A percentile compares a stretch with the other conserved stretches of the same genome.
Conservation (phyloP, 148 eudicot genomes). For the Cornus kousa region DNA sequence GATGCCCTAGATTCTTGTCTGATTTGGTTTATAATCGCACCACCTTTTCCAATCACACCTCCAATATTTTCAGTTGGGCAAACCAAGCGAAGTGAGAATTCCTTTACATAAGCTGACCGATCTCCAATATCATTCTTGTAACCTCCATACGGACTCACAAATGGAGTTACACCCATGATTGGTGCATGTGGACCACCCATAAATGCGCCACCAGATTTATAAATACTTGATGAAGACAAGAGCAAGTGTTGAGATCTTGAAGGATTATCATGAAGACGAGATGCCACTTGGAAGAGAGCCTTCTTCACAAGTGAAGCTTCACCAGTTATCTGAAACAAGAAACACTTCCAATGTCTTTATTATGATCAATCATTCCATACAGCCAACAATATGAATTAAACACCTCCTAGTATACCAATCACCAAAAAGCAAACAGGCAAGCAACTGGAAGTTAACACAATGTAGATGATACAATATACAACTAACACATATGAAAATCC, state of each 20-base stretch:
- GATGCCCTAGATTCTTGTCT: conserved; percentile 85
- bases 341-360: neutral
- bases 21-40: conserved; percentile 82
- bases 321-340: conserved; percentile 56
- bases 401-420: neutral
- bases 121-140: conserved; percentile 49
- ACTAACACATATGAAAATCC: neutral
- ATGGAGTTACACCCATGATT: conserved; percentile 46
- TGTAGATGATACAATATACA: neutral
- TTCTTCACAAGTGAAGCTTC: conserved; percentile 65
- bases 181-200: conserved; percentile 55
- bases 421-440: neutral
- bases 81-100: conserved; percentile 79
- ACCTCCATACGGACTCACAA: conserved; percentile 68
- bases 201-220: conserved; percentile 57
- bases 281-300: conserved; percentile 72
- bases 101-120: conserved; percentile 53
- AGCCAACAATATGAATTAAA: neutral
- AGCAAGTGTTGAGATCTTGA: conserved; percentile 84
- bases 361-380: neutral
- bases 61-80: conserved; percentile 88
- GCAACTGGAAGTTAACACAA: neutral
- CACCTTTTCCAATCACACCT: conserved; percentile 94
- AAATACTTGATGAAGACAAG: conserved; percentile 53
- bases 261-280: conserved; percentile 91